Conservation (phyloP, 805 yeast species). For the Metschnikowia peoriensis region DNA sequence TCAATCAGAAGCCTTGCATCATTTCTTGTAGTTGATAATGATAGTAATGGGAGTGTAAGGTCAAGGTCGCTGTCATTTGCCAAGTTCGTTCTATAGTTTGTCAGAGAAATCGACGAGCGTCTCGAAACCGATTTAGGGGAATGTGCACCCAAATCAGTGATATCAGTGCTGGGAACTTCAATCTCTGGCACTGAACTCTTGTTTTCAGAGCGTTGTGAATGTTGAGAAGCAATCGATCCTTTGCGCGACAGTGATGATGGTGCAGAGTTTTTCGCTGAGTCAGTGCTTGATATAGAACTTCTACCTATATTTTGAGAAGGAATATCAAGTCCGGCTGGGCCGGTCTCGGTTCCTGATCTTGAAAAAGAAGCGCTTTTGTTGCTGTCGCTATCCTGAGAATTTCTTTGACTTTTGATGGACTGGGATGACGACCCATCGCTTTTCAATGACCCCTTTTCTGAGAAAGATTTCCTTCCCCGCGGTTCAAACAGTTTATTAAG, state of each 20-base stretch:
- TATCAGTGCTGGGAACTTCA: conserved; percentile 5
- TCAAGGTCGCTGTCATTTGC: conserved; percentile 11
- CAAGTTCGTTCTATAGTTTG: conserved; percentile 2
- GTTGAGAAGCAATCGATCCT: neutral
- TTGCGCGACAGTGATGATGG: neutral
- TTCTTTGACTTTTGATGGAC: neutral
- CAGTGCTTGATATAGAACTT: neutral
- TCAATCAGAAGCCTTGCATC: conserved; percentile 12
- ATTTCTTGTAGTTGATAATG: conserved; percentile 10
- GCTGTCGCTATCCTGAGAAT: neutral
- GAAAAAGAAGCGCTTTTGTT: neutral
- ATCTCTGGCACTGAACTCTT: neutral
- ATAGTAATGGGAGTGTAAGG: conserved; percentile 18
- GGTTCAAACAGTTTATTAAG: conserved; percentile 15
- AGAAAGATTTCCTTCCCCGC: conserved; percentile 4
- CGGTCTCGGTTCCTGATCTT: neutral
- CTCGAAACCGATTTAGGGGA: conserved; percentile 7
- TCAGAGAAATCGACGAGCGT: conserved; percentile 18
- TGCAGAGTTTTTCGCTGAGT: neutral
- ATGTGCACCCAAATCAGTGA: conserved; percentile 6
- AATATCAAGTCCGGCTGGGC: neutral
- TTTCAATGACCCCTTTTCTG: conserved; percentile 7
- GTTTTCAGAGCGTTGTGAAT: neutral
- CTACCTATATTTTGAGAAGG: neutral
- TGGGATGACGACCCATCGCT: conserved; percentile 2